Base-by-base conservation (phyloP, 208 protist species). In the Leishmania aethiopica region DNA sequence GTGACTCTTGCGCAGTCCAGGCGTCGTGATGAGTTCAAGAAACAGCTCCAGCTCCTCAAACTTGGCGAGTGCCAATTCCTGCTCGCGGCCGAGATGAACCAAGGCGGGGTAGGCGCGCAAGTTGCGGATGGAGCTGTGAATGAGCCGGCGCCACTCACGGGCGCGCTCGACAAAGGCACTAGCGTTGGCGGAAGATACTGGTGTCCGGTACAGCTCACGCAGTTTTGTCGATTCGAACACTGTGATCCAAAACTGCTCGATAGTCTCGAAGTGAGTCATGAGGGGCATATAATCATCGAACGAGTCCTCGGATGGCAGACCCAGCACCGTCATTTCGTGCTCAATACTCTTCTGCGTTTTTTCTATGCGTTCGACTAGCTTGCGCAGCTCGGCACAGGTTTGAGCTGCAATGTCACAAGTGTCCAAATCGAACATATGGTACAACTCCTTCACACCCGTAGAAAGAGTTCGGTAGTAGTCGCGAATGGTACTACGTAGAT, bases 341-440 rank as follows among this genome's bases (percentile, higher is more conserved):
- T 82, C 75, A 73, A 96, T 92, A 75, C 79, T 82, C n/a, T 93
- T 82, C 71, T 94, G 87, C 17, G 83, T 84, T 8, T 84, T 79
- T 17, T 86, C 77, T 49, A 96, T 86, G 28, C 89, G 67, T 47
- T 90, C 83, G 10, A 95, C 91, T 57, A 98, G 82, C 78, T 92
- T 88, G 42, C 92, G 86, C 57, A 96, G 87, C 75, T 96, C 93
- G 11, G 85, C 53, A 77, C 95, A 98, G 7, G 93, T 98, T 85
- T 96, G 93, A 11, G 92, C 92, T 37, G 93, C 93, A 78, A 98
- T 95, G 77, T 98, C 92, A 81, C 90, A 93, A 66, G 95, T 95
- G 28, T 98, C 93, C 42, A 96, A 59, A 76, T 90, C 95, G 77
- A 96, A 95, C 82, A 97, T 91, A 60, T 95, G 86, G 79, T 96